Percentiles rank a stretch among this genome's conserved stretches.
Conservation (phyloP, 441 rosid genomes). For the Macaranga tanarius region DNA sequence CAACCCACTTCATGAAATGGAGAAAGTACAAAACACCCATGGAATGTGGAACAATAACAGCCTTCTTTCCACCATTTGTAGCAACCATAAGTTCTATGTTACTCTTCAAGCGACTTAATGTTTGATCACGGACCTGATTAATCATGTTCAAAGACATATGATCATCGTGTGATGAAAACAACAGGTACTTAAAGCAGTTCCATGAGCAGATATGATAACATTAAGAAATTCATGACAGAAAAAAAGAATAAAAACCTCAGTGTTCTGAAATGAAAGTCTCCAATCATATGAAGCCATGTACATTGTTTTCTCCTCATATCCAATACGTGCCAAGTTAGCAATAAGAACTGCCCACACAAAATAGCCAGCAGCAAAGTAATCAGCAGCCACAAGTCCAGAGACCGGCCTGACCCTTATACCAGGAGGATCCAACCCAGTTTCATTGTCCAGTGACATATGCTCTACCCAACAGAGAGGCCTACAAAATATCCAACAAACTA, state of each 20-base stretch:
- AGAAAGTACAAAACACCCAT: constrained; percentile 94
- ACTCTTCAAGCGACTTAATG: constrained; percentile 86
- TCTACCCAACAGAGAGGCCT: constrained; percentile 99
- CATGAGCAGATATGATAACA: background rate
- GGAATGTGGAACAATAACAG: constrained; percentile 90
- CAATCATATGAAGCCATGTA: constrained; percentile 98
- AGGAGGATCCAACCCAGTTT: constrained; percentile 90
- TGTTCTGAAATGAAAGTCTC: constrained; percentile 94
- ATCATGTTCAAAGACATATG: constrained; percentile 5
- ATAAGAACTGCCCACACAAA: constrained; percentile 99
- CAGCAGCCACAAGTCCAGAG: constrained; percentile 96
- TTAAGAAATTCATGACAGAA: constrained; percentile 19
- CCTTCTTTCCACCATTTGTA: constrained; percentile 78
- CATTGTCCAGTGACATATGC: constrained; percentile 94
- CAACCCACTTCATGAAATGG: constrained; percentile 99
- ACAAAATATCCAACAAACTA: constrained; percentile 24
- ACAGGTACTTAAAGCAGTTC: constrained; percentile 10
- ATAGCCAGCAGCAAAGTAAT: constrained; percentile 94
- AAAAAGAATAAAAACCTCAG: constrained; percentile 53
- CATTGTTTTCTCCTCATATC: constrained; percentile 95
- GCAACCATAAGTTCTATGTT: constrained; percentile 81
- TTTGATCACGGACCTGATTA: constrained; percentile 84
- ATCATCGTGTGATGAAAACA: background rate
- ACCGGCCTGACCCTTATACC: constrained; percentile 85
- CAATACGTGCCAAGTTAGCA: constrained; percentile 89